These are phyloP conservation scores for Ustilago tritici DNA, from an alignment of 1,284 basidiomycete genomes.

Conservation along the genomic window DNA sequence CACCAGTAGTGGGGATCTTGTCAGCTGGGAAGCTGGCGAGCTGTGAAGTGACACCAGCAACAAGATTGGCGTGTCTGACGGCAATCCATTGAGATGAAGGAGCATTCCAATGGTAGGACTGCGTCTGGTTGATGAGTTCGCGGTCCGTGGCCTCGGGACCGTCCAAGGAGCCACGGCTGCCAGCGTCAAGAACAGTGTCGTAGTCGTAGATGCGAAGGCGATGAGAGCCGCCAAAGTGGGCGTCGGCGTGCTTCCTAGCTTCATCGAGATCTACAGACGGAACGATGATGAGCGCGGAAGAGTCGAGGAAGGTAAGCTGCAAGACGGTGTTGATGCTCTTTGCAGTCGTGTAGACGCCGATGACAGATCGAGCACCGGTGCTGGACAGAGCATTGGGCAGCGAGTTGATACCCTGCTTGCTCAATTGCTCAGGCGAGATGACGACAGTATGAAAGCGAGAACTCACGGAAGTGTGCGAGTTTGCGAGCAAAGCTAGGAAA, in stretches of 20 bases:
- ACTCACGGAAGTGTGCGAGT: conserved; percentile 39
- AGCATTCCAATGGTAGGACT: conserved; percentile 57
- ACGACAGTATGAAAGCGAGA: conserved; percentile 46
- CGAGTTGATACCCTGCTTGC: conserved; percentile 8
- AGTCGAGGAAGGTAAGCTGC: conserved; percentile 32
- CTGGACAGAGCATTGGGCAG: conserved; percentile 26
- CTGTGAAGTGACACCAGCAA: conserved; percentile 59
- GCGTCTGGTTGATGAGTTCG: conserved; percentile 33
- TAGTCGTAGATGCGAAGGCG: conserved; percentile 44
- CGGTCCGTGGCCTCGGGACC: conserved; percentile 18
- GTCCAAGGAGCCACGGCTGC: conserved; percentile 28
- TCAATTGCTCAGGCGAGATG: conserved; percentile 32
- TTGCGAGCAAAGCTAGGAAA: conserved; percentile 49
- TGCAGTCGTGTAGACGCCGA: conserved; percentile 52
- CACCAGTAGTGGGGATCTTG: conserved; percentile 52
- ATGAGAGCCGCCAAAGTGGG: conserved; percentile 40
- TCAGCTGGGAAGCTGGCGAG: conserved; percentile 61
- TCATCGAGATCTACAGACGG: conserved; percentile 35
- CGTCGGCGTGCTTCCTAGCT: conserved; percentile 12
- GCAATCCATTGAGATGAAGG: conserved; percentile 49
- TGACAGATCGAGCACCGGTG: conserved; percentile 29
- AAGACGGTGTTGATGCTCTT: conserved; percentile 35
- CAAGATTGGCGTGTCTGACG: conserved; percentile 50
- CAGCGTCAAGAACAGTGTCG: conserved; percentile 39
- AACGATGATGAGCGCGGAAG: conserved; percentile 50